These are phyloP conservation scores for Russula sp. DNA, from an alignment of 768 basidiomycete species.

Conservation along the genomic window DNA sequence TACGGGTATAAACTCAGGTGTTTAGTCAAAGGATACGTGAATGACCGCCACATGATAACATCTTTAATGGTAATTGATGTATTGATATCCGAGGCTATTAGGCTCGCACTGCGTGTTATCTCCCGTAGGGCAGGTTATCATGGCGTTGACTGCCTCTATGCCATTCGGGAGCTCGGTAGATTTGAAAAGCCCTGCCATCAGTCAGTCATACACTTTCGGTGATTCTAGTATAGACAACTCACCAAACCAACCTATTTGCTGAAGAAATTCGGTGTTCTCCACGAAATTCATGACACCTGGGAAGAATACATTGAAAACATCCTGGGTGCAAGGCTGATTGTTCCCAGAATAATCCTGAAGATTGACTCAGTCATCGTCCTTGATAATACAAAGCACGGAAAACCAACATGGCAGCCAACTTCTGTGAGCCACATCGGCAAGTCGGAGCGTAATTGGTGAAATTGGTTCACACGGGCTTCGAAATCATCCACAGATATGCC, in stretches of 20 bases:
- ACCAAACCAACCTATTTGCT: conserved; percentile 62
- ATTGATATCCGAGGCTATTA: conserved; percentile 50
- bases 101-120: conserved; percentile 34
- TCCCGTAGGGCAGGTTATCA: neutral
- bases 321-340: conserved; percentile 41
- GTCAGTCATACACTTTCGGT: neutral
- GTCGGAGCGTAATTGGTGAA: conserved; percentile 44
- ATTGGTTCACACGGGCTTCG: conserved; percentile 48
- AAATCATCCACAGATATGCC: conserved; percentile 48
- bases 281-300: conserved; percentile 37
- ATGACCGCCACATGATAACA: no score
- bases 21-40: conserved; percentile 7
- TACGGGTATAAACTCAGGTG: neutral
- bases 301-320: neutral
- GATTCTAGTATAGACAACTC: conserved; percentile 32
- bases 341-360: conserved; percentile 52
- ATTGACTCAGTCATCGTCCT: neutral
- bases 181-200: conserved; percentile 48
- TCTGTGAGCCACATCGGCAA: conserved; percentile 62
- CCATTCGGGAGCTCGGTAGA: conserved; percentile 42
- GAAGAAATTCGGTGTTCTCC: conserved; percentile 44
- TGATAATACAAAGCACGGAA: neutral
- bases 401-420: conserved; percentile 57
- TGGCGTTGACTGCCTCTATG: conserved; percentile 52
- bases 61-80: conserved; percentile 38